Evolutionary conservation across 805 yeast species (phyloP).

Genomic region (Brettanomyces bruxellensis): DNA sequence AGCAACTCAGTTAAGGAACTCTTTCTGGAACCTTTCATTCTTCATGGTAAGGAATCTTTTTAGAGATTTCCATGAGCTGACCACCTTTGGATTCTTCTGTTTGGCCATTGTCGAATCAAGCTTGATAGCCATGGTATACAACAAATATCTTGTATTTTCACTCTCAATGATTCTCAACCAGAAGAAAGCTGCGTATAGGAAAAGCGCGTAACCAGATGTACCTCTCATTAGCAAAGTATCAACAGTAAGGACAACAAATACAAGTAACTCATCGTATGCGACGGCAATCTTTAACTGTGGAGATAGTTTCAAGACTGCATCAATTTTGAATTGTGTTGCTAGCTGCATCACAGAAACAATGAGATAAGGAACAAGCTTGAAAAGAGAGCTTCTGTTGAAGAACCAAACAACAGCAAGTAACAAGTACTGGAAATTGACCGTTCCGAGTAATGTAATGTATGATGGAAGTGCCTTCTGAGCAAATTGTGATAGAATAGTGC

Average conservation of each 20-base stretch:
- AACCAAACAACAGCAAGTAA: constrained; percentile 50
- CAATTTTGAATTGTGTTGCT: constrained; percentile 30
- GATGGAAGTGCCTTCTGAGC: constrained; percentile 50
- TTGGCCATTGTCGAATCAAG: constrained; percentile 34
- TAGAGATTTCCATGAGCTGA: constrained; percentile 28
- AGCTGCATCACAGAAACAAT: constrained; percentile 53
- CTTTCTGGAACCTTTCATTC: constrained; percentile 26
- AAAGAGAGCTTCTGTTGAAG: constrained; percentile 52
- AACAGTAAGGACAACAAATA: constrained; percentile 42
- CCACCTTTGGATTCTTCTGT: constrained; percentile 37
- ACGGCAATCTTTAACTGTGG: constrained; percentile 34
- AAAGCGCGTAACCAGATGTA: constrained; percentile 61
- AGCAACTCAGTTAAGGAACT: constrained; percentile 8
- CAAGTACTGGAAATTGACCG: constrained; percentile 69
- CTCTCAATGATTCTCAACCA: constrained; percentile 63
- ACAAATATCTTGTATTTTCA: constrained; percentile 35
- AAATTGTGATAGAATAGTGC: constrained; percentile 51
- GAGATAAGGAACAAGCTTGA: constrained; percentile 55
- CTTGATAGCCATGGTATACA: constrained; percentile 31
- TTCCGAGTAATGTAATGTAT: constrained; percentile 53
- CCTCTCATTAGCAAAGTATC: constrained; percentile 59
- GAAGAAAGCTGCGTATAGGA: constrained; percentile 46
- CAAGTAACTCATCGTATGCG: constrained; percentile 51
- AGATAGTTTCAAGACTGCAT: constrained; percentile 30
- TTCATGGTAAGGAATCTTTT: constrained; percentile 33